phyloP scores from a whole-genome alignment of 1,284 basidiomycete genomes.

The Flammula alnicola region DNA sequence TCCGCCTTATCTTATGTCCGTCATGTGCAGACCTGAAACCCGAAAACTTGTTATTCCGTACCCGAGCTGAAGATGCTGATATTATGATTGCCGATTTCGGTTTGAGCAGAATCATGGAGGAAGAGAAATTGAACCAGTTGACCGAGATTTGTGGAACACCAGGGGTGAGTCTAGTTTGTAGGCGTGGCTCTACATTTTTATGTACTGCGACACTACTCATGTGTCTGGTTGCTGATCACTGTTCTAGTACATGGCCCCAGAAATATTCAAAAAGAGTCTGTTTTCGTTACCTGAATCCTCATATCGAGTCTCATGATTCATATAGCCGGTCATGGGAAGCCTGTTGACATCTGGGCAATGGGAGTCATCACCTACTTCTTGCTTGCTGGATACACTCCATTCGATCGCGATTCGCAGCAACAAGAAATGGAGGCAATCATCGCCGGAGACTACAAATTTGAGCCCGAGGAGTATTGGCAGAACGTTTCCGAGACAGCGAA shows the following conservation, averaged over 20 bases:
- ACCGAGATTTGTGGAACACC: constrained; percentile 97
- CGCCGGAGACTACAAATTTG: constrained; percentile 89
- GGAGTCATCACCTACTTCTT: constrained; percentile 97
- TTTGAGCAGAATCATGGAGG: constrained; percentile 87
- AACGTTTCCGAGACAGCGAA: constrained; percentile 83
- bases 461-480: constrained; percentile 88
- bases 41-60: constrained; percentile 95
- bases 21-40: constrained; percentile 83
- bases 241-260: constrained; percentile 92
- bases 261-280: constrained; percentile 93
- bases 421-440: constrained; percentile 94
- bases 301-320: constrained; percentile 14
- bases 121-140: constrained; percentile 85
- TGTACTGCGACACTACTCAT: constrained; percentile 2
- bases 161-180: constrained; percentile 52
- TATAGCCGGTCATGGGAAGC: constrained; percentile 89
- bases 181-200: background rate
- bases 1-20: background rate
- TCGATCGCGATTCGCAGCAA: constrained; percentile 88
- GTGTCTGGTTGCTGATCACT: background rate
- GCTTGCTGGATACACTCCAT: constrained; percentile 93
- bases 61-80: constrained; percentile 88
- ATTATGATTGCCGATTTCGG: constrained; percentile 99
- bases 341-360: constrained; percentile 97
- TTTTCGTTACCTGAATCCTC: constrained; percentile 4